A percentile compares a stretch with the other conserved stretches of the same genome.
Evolutionary conservation across 192 early-diverging fungal species (phyloP).

Genomic region (Coemansia sp.): DNA sequence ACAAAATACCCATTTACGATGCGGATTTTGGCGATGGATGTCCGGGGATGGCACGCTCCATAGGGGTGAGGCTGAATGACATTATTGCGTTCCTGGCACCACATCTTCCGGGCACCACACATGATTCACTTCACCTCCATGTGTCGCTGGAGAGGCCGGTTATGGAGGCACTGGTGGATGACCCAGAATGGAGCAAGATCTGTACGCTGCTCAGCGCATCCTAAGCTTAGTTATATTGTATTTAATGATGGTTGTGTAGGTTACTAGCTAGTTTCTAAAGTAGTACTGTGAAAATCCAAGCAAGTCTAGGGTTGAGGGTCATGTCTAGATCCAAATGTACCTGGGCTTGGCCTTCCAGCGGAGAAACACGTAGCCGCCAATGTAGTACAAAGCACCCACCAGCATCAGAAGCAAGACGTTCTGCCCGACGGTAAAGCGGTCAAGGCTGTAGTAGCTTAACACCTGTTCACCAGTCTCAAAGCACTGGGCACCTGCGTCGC

Average conservation of each 20-base stretch:
- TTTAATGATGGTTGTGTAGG: too few species aligned
- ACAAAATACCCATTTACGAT: not conserved
- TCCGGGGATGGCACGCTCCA: not conserved
- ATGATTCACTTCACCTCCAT: not conserved
- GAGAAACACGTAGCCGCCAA: conserved; percentile 24
- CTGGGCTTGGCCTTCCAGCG: conserved; percentile 46
- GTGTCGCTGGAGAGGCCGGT: not conserved
- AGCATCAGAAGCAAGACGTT: conserved; percentile 35
- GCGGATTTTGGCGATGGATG: not conserved
- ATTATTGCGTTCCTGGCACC: not conserved
- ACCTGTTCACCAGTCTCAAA: conserved; percentile 27
- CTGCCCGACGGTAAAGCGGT: conserved; percentile 35
- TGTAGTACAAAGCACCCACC: conserved; percentile 20
- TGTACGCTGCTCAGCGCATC: not conserved
- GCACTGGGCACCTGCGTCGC: conserved; percentile 21
- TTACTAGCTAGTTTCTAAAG: too few species aligned
- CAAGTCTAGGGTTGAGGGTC: too few species aligned
- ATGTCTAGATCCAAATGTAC: conserved; percentile 24
- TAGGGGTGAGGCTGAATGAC: not conserved
- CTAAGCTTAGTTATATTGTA: not conserved
- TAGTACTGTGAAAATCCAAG: too few species aligned
- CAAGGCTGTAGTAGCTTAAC: conserved; percentile 20
- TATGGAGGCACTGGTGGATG: not conserved
- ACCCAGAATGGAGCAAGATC: not conserved
- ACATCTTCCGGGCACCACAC: too few species aligned